Evolutionary conservation across 768 basidiomycete genomes (phyloP).

Genomic region (Fomitopsis serialis): DNA sequence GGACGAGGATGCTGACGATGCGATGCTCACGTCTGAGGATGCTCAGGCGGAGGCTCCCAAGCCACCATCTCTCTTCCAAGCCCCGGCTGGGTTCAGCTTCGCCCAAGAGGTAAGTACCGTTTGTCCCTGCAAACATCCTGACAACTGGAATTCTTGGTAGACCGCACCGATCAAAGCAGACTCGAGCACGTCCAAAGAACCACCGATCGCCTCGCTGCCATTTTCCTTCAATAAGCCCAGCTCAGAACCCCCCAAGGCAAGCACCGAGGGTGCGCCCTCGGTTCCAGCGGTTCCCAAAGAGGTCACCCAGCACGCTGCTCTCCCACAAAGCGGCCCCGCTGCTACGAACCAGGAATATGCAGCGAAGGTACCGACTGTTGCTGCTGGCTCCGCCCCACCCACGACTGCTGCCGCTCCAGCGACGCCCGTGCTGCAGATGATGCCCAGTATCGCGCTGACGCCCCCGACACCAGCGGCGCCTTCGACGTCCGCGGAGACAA

Average conservation of each 20-base stretch:
- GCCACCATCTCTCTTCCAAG: conserved; percentile 47
- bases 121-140: not conserved
- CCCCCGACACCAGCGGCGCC: conserved; percentile 23
- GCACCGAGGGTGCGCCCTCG: not conserved
- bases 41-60: conserved; percentile 33
- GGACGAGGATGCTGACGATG: conserved; percentile 37
- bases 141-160: conserved; percentile 10
- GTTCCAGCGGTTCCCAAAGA: not conserved
- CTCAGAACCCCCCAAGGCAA: not conserved
- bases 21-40: conserved; percentile 30
- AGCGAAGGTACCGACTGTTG: not conserved
- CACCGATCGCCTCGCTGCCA: conserved; percentile 59
- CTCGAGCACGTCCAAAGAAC: conserved; percentile 47
- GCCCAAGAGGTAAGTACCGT: conserved; percentile 48
- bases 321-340: not conserved
- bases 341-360: not conserved
- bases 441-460: conserved; percentile 23
- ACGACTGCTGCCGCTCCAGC: conserved; percentile 11
- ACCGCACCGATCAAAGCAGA: conserved; percentile 33
- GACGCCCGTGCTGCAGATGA: conserved; percentile 8
- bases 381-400: conserved; percentile 5
- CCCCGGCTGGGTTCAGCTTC: conserved; percentile 63
- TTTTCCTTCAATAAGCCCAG: conserved; percentile 49
- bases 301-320: not conserved
- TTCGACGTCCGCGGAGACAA: not conserved